These are phyloP conservation scores for Nannochloropsis oceanica DNA, from an alignment of 108 stramenopile species.

Conservation along the genomic window DNA sequence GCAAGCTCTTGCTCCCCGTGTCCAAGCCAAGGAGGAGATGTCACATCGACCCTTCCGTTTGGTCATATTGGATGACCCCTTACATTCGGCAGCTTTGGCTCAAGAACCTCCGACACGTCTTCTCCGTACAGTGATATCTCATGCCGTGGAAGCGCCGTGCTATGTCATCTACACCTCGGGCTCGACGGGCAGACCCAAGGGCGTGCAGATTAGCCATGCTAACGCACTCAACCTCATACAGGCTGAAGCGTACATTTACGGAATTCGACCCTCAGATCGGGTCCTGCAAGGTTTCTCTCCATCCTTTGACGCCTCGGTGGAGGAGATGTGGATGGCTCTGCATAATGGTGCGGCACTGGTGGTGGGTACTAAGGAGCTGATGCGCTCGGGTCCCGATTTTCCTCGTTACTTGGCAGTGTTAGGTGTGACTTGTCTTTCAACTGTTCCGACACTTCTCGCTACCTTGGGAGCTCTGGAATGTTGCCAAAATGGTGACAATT, in stretches of 20 bases:
- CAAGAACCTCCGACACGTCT: neutral
- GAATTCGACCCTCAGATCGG: neutral
- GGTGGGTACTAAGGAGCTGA: neutral
- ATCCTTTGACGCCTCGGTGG: neutral
- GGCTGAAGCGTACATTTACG: neutral
- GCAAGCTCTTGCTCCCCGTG: neutral
- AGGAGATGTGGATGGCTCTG: neutral
- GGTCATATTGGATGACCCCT: neutral
- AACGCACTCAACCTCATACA: neutral
- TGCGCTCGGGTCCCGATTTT: neutral
- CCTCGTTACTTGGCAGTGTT: neutral
- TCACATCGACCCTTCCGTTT: neutral
- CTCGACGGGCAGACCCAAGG: slow-evolving; percentile 3
- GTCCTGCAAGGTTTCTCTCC: neutral
- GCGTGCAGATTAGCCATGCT: neutral
- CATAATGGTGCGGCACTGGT: neutral
- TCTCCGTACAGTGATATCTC: neutral
- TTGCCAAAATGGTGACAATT: neutral
- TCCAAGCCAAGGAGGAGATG: neutral
- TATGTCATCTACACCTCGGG: neutral
- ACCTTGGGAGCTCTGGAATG: neutral
- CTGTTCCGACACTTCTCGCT: neutral
- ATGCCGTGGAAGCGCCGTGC: neutral
- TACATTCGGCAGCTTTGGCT: neutral
- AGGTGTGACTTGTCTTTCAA: neutral